phyloP scores from a whole-genome alignment of 1,284 basidiomycete species.

The Fistulinella cinereoalba region DNA sequence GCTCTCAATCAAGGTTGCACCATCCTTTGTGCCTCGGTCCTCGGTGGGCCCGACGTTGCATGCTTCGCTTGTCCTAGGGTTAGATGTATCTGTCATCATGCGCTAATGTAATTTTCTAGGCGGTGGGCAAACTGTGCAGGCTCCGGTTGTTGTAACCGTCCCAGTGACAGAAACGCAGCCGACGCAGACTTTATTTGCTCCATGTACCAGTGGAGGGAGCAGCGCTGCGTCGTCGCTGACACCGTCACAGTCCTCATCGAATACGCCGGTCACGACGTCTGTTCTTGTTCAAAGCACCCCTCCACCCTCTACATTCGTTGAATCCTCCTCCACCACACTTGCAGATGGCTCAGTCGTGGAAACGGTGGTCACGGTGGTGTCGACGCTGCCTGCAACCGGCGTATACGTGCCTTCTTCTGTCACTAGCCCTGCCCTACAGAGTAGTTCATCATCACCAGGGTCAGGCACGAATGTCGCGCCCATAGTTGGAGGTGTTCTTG shows the following conservation, averaged over 20 bases:
- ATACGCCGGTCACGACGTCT: conserved; percentile 21
- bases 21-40: not conserved
- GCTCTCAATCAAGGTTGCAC: too few species aligned
- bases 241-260: not conserved
- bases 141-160: conserved; percentile 37
- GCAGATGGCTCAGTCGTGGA: conserved; percentile 35
- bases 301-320: conserved; percentile 23
- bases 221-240: conserved; percentile 11
- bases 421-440: conserved; percentile 20
- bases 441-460: conserved; percentile 7
- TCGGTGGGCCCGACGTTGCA: not conserved
- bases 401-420: conserved; percentile 27
- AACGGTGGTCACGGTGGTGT: conserved; percentile 30
- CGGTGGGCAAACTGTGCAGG: conserved; percentile 31
- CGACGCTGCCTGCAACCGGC: conserved; percentile 26
- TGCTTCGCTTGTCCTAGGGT: too few species aligned
- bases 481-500: conserved; percentile 53
- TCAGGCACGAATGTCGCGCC: conserved; percentile 38
- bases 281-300: conserved; percentile 25
- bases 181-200: conserved; percentile 41
- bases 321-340: conserved; percentile 31
- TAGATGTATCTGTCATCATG: not conserved
- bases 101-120: conserved; percentile 26
- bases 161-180: conserved; percentile 31
- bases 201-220: conserved; percentile 20